Evolutionary conservation across 169 alveolate genomes (phyloP).

Genomic region (Eimeria sp.): DNA sequence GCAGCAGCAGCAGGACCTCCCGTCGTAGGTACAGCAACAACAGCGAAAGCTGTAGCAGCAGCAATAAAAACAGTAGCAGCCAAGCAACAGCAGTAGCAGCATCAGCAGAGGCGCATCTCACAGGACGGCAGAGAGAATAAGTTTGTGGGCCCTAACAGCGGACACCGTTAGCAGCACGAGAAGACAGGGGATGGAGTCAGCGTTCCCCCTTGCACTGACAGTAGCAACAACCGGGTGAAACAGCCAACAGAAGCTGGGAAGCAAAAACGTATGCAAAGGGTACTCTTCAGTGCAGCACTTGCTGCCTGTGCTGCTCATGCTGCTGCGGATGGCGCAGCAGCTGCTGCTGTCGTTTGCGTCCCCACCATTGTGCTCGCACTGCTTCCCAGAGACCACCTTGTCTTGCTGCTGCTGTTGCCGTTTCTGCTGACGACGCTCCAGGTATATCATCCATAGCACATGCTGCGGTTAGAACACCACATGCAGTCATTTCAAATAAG

Average conservation of each 20-base stretch:
- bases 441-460: constrained; percentile 35
- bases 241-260: constrained; percentile 92
- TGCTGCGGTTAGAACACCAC: constrained; percentile 55
- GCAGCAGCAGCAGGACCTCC: constrained; percentile 17
- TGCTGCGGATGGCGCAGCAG: constrained; percentile 67
- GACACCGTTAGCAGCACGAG: constrained; percentile 32
- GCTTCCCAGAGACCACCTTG: not conserved
- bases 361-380: not conserved
- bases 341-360: not conserved
- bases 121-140: constrained; percentile 34
- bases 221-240: constrained; percentile 96
- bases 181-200: constrained; percentile 76
- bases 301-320: constrained; percentile 4
- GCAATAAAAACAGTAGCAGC: not conserved
- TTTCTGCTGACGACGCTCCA: constrained; percentile 13
- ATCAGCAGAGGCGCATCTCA: constrained; percentile 1
- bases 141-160: constrained; percentile 29
- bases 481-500: not conserved
- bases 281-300: constrained; percentile 32
- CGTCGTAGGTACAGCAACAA: not conserved
- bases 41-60: not conserved
- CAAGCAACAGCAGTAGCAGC: not conserved
- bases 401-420: not conserved
- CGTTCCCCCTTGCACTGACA: constrained; percentile 98
- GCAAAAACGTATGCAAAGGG: constrained; percentile 79